Percentiles rank a stretch among this genome's conserved stretches.
Evolutionary conservation across 108 stramenopile species (phyloP).

Genomic region (Epithemia pelagica): DNA sequence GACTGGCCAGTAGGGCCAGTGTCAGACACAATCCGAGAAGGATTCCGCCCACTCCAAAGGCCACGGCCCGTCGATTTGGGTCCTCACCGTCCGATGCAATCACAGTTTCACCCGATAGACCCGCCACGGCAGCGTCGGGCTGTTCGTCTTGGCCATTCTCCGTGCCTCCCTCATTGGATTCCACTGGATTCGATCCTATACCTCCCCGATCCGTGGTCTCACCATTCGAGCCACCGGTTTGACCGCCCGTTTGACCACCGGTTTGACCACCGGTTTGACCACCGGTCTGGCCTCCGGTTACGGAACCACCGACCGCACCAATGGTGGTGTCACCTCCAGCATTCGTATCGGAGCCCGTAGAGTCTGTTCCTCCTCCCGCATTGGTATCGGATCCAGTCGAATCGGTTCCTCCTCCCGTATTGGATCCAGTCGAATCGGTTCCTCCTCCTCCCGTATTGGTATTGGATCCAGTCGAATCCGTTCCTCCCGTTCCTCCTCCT

Average conservation of each 20-base stretch:
- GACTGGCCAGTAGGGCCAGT: background rate
- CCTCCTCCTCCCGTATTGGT: background rate
- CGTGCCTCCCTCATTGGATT: background rate
- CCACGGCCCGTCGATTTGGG: background rate
- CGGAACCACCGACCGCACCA: too few species aligned
- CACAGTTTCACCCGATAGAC: background rate
- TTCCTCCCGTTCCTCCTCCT: background rate
- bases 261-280: too few species aligned
- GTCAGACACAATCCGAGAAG: background rate
- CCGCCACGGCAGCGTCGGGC: background rate
- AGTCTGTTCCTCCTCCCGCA: background rate
- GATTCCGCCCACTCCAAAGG: background rate
- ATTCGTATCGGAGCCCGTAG: background rate
- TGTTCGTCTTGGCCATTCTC: background rate
- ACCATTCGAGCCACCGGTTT: too few species aligned
- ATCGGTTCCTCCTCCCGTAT: background rate
- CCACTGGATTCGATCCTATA: background rate
- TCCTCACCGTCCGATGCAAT: background rate
- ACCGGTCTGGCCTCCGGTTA: too few species aligned
- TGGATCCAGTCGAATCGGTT: background rate
- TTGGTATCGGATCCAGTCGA: background rate
- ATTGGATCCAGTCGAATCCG: background rate
- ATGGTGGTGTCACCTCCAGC: too few species aligned
- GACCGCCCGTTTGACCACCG: too few species aligned
- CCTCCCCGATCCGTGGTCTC: too few species aligned